Evolutionary conservation across 352 stramenopile species (phyloP), one percentile per base, ranked within the genome.

Genomic region (Phytophthora quininea): DNA sequence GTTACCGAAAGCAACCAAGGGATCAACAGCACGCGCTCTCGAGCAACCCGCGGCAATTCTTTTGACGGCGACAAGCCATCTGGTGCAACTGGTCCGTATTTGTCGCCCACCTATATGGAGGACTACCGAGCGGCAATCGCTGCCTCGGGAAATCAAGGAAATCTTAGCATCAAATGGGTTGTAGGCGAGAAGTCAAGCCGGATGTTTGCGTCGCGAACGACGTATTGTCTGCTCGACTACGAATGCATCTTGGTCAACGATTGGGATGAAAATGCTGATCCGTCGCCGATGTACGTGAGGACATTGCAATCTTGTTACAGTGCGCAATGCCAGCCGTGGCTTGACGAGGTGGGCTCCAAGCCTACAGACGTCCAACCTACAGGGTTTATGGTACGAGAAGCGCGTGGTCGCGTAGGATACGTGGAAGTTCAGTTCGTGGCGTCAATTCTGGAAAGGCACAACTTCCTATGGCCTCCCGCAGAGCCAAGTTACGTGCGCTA

Each of bases 361-460:
- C 78, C 79, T 8, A 76, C 65, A 8, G 75, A 91, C 50, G 64
- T 90, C 3, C 83, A 92, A 64, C 86, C 86, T 8, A 87, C 80
- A 31, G 86, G 82, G 2, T 82, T 92, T 62, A 93, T 93, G 86
- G 84, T 92, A 48, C 86, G 86, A 31, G 71, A 88, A 53, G 69
- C 80, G n/a, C 65, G 66, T 47, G 56, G 66, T 27, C 66, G 62
- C 11, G 74, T 84, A 3, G 79, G 80, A 27, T 87, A 77, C 50
- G 82, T 93, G 9, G 83, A 93, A 52, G 73, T 93, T 24, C 86
- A 93, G 60, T 90, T 92, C 54, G 86, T 89, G 10, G 80, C 78
- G 29, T 89, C 82, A 15, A 84, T 93, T 58, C 67, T 93, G 57
- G 86, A 93, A 64, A 89, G 49, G 73, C 80, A 31, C 81, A 91